These are phyloP conservation scores for Erigeron philadelphicus DNA, from an alignment of 140 eudicot species.

Conservation along the genomic window DNA sequence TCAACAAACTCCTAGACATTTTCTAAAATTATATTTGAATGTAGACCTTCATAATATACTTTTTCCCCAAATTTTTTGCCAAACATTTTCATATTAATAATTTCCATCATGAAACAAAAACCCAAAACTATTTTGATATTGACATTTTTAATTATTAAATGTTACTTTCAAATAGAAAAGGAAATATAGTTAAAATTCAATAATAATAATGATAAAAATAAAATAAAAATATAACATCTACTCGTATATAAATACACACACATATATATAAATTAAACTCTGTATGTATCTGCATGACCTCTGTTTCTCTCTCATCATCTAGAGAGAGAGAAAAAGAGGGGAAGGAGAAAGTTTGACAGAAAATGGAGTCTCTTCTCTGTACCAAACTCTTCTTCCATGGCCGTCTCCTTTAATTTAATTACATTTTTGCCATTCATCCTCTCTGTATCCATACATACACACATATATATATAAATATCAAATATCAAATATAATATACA, in stretches of 20 bases:
- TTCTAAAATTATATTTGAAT: no score
- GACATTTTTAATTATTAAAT: not conserved
- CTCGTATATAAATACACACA: not conserved
- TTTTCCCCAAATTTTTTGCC: no score
- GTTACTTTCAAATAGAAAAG: not conserved
- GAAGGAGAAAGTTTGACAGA: slow-evolving; percentile 32
- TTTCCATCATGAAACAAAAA: no score
- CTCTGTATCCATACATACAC: slow-evolving; percentile 27
- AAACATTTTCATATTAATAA: no score
- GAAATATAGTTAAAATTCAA: slow-evolving; percentile 3
- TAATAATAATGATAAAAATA: no score
- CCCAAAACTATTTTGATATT: not conserved
- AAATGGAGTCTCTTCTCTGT: slow-evolving; percentile 25
- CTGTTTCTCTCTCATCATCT: slow-evolving; percentile 39
- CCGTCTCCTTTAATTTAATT: not conserved
- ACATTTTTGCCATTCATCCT: slow-evolving; percentile 33
- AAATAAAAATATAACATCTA: no score
- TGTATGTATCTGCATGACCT: slow-evolving; percentile 35
- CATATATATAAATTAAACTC: slow-evolving; percentile 1
- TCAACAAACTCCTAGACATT: no score
- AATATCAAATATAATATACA: no score
- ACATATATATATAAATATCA: not conserved
- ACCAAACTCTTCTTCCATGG: slow-evolving; percentile 20
- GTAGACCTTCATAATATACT: no score
- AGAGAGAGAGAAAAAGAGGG: slow-evolving; percentile 16